phyloP scores from a whole-genome alignment of 306 rosid genomes.

The Oemleria cerasiformis region DNA sequence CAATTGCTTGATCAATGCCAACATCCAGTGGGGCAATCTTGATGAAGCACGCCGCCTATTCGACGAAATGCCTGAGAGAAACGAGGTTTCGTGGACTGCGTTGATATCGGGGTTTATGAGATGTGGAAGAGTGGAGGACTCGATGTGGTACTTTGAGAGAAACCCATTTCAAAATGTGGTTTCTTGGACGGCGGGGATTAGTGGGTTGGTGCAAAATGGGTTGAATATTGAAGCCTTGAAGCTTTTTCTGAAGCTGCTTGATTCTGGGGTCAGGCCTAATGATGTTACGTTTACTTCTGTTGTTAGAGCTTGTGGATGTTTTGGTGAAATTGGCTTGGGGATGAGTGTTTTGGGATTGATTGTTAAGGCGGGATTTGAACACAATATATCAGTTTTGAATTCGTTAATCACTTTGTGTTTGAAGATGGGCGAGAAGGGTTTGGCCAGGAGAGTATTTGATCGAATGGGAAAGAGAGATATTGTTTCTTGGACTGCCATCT shows the following conservation, averaged over 20 bases:
- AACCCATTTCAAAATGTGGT: conserved; percentile 22
- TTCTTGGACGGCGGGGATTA: conserved; percentile 21
- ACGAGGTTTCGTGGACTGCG: conserved; percentile 19
- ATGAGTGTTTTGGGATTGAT: conserved; percentile 19
- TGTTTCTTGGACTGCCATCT: conserved; percentile 23
- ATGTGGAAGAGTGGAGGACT: conserved; percentile 6
- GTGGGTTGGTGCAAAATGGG: conserved; percentile 22
- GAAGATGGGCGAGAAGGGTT: conserved; percentile 4
- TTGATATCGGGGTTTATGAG: conserved; percentile 22
- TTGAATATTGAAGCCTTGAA: conserved; percentile 6
- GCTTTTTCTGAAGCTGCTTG: conserved; percentile 8
- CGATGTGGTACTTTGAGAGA: conserved; percentile 24
- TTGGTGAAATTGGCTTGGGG: conserved; percentile 5
- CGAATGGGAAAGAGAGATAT: conserved; percentile 14
- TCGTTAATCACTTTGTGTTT: conserved; percentile 12
- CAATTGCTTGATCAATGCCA: conserved; percentile 17
- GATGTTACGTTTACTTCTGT: conserved; percentile 14
- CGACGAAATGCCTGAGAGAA: conserved; percentile 21
- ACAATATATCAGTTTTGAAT: conserved; percentile 12
- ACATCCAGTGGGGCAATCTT: conserved; percentile 6
- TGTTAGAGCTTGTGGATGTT: conserved; percentile 11
- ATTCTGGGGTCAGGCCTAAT: conserved; percentile 19
- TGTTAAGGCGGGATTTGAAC: conserved; percentile 15
- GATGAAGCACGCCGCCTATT: conserved; percentile 9
- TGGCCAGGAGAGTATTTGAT: conserved; percentile 23